Percentiles rank a stretch among this genome's conserved stretches.
Evolutionary conservation across 495 filamentous ascomycete genomes (phyloP).

Genomic region (Penicillium taxi): DNA sequence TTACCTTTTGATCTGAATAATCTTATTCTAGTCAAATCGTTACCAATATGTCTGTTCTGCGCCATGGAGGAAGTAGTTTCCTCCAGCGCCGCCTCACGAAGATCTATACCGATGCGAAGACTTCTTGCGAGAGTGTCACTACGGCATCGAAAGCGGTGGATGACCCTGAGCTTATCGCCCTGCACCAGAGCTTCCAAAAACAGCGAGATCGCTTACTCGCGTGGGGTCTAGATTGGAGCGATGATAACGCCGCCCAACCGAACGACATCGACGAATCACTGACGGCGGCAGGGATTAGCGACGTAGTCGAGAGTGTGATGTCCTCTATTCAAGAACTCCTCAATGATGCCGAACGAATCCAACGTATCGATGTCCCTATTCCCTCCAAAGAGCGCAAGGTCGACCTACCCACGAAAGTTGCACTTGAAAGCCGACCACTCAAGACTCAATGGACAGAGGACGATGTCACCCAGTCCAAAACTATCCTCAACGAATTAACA

Average conservation of each 20-base stretch:
- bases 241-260: constrained; percentile 53
- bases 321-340: constrained; percentile 80
- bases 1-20: constrained; percentile 3
- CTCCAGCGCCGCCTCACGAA: constrained; percentile 68
- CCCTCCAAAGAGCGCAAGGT: constrained; percentile 32
- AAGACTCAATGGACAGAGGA: constrained; percentile 44
- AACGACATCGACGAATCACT: constrained; percentile 82
- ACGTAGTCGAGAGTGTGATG: constrained; percentile 84
- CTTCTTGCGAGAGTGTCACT: constrained; percentile 73
- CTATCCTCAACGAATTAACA: constrained; percentile 69
- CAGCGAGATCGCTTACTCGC: constrained; percentile 61
- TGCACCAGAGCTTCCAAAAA: constrained; percentile 51
- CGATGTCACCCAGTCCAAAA: constrained; percentile 41
- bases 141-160: constrained; percentile 55
- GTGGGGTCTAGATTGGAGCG: constrained; percentile 90
- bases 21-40: constrained; percentile 19
- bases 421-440: constrained; percentile 24
- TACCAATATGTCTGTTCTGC: constrained; percentile 42
- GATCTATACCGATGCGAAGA: constrained; percentile 88
- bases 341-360: constrained; percentile 76
- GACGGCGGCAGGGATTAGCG: constrained; percentile 73
- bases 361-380: constrained; percentile 43
- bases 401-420: constrained; percentile 30
- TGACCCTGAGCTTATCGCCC: constrained; percentile 45
- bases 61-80: constrained; percentile 39